Evolutionary conservation across 345 rosid species (phyloP), one percentile per base, ranked within the genome.

Genomic region (Noccaea bulbosa): DNA sequence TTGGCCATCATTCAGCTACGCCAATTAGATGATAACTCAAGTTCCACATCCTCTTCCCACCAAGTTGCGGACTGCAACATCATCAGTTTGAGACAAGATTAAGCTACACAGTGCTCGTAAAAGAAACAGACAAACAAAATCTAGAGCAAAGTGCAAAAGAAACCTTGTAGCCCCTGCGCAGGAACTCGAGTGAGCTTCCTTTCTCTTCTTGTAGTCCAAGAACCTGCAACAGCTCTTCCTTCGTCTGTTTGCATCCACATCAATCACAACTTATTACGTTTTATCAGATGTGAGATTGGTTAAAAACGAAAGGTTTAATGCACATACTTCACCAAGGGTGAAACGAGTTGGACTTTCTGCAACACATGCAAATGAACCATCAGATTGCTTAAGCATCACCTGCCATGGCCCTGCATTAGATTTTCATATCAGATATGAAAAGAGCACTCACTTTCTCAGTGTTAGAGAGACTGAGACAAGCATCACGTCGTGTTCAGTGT

Each of bases 321-420:
- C 20, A 66, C 67, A 76, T 85, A 87, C 96, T 82, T 93, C 98
- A 37, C 91, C 88, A 15, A 93, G 84, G 1, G 98, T 93, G 80
- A 93, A 93, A 57, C 97, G 96, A 7, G 87, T 78, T 61, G 71
- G 82, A 47, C 96, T 93, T 80, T 93, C 98, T 32, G 97, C 98
- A 46, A 86, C 74, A 64, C 96, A 93, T 1, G 88, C 96, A 80
- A 46, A 93, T 65, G 97, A 93, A 69, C 91, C 83, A 82, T 93
- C 92, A 71, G 89, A 48, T 76, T 91, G 97, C 79, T 93, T 91
- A 80, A 93, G 94, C 98, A 93, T 91, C 80, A 91, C 98, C 79
- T 93, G 98, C 98, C 98, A 93, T 69, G 98, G 97, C 67, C 97
- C 97, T 91, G 87, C 70, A 83, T 57, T 60, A 69, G 32, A 24